phyloP scores from a whole-genome alignment of 495 filamentous ascomycete species.

The Niebla homalea region DNA sequence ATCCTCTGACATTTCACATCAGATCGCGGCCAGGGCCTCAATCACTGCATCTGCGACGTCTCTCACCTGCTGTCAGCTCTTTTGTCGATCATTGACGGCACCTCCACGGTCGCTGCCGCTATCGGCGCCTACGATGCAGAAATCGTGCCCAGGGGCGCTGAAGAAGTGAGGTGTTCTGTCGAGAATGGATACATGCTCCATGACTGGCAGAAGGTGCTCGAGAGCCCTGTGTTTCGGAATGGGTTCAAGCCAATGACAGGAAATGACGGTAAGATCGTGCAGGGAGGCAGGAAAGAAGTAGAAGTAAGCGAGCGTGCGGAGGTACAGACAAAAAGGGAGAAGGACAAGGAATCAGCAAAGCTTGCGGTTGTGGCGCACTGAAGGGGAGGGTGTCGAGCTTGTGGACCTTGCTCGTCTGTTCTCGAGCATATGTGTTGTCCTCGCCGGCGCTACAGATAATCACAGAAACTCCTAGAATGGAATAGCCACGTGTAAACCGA shows the following conservation, averaged over 20 bases:
- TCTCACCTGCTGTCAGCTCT: conserved; percentile 27
- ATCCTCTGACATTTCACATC: neutral
- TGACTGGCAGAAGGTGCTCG: conserved; percentile 28
- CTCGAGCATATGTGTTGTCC: no score
- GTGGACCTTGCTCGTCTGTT: no score
- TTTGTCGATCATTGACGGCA: conserved; percentile 10
- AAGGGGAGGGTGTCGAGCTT: no score
- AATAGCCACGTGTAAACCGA: no score
- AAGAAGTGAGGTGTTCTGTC: conserved; percentile 29
- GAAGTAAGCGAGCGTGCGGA: no score
- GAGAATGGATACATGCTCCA: conserved; percentile 32
- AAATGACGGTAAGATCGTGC: no score
- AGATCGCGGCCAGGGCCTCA: conserved; percentile 43
- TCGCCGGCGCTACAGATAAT: no score
- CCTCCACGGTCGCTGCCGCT: conserved; percentile 10
- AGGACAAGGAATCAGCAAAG: no score
- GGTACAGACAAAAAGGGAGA: no score
- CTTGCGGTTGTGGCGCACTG: no score
- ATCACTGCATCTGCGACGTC: conserved; percentile 35
- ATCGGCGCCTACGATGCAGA: conserved; percentile 34
- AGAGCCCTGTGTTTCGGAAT: conserved; percentile 20
- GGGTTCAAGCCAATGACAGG: conserved; percentile 3
- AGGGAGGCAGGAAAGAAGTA: no score
- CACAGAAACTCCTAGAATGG: no score
- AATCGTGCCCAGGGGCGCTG: conserved; percentile 32